Base-by-base conservation (phyloP, 1,284 basidiomycete genomes). In the Flammula alnicola region DNA sequence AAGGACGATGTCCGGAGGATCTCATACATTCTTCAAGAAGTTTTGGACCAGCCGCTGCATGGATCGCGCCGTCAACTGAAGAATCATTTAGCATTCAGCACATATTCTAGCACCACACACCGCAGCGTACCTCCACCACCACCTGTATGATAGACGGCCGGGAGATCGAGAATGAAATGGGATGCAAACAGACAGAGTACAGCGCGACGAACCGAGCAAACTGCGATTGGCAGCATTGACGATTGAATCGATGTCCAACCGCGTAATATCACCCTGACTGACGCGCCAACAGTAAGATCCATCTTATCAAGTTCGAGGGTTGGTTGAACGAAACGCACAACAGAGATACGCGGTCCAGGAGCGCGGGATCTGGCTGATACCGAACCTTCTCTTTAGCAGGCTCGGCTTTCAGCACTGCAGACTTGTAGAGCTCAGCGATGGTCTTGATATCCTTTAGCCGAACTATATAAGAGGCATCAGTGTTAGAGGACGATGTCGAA, bases 211-310 rank as follows among this genome's bases (percentile, higher is more conserved):
- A 80, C 93, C 93, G 32, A 91, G 74, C 19, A 96, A 73, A 33
- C 79, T 81, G 44, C 75, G 76, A 65, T 95, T 94, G 4, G 93
- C 93, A 6, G 93, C 94, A 63, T 95, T 96, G 44, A 95, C 93
- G 51, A 96, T 90, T 20, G 84, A 78, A 63, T 93, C 91, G 7
- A 90, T 71, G 41, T 83, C 72, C 20, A 93, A 65, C 51, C 75
- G 72, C 5, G 91, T 93, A 53, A 93, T 91, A 64, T 93, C 87
- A 31, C 87, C 89, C 61, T 86, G 81, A 61, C 90, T 91, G 30
- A 17, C 23, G n/a, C n/a, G n/a, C 32, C 10, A 14, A 26, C n/a
- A n/a, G n/a, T n/a, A n/a, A n/a, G n/a, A n/a, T n/a, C n/a, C n/a
- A n/a, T n/a, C n/a, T n/a, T n/a, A n/a, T n/a, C n/a, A n/a, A n/a